Conservation (phyloP, 257 asterid species). For the Nicotiana attenuata region DNA sequence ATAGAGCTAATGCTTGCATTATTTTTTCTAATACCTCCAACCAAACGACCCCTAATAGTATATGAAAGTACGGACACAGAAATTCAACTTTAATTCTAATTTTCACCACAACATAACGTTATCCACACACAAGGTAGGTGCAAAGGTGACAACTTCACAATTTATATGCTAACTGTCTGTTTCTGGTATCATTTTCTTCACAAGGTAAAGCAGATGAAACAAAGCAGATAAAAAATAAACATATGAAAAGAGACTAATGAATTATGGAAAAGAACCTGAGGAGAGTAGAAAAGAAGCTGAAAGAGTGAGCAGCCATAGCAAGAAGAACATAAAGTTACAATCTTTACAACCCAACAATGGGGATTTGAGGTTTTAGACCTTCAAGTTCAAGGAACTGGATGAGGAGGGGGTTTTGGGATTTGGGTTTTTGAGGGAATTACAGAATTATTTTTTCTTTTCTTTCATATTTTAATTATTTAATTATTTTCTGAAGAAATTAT, state of each 20-base stretch:
- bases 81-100: neutral
- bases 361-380: conserved; percentile 8
- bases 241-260: neutral
- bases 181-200: neutral
- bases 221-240: neutral
- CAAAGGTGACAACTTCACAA: conserved; percentile 7
- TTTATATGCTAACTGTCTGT: neutral
- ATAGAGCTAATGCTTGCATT: too few relatives aligned
- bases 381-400: conserved; percentile 11
- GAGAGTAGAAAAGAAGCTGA: conserved; percentile 44
- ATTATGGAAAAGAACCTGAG: conserved; percentile 63
- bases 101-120: neutral
- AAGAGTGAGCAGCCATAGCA: conserved; percentile 61
- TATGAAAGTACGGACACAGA: neutral
- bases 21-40: too few relatives aligned
- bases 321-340: conserved; percentile 33
- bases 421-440: neutral
- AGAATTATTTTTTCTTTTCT: neutral
- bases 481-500: too few relatives aligned
- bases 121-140: neutral
- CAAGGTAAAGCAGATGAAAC: neutral
- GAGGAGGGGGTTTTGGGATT: conserved; percentile 17
- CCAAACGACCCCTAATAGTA: too few relatives aligned
- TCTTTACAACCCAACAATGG: conserved; percentile 10
- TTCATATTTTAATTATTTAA: neutral